Evolutionary conservation across 2,329 filamentous ascomycete genomes (phyloP).

Genomic region (Diplodia seriata): DNA sequence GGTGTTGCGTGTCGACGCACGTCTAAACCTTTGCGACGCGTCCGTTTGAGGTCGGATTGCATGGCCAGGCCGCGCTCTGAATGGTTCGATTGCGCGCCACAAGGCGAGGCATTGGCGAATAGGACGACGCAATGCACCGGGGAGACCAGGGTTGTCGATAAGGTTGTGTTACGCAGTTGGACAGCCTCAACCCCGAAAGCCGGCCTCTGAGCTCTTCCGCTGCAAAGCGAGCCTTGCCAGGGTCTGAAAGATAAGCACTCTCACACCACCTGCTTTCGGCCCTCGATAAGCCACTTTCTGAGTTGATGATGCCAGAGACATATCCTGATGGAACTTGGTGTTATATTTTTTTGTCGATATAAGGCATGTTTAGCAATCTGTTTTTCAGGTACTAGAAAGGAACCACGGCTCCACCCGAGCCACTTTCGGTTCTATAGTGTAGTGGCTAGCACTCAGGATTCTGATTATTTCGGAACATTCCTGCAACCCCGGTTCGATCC

Average conservation of each 20-base stretch:
- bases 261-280: not conserved
- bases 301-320: not conserved
- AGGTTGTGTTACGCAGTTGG: conserved; percentile 23
- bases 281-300: not conserved
- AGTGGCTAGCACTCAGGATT: conserved; percentile 27
- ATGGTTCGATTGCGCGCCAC: conserved; percentile 7
- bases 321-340: not conserved
- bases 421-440: conserved; percentile 5
- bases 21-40: not conserved
- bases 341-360: no score
- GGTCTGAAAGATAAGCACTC: not conserved
- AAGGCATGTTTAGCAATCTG: no score
- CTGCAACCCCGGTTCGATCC: conserved; percentile 32
- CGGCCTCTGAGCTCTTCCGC: not conserved
- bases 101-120: conserved; percentile 3
- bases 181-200: not conserved
- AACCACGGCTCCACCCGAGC: no score
- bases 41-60: conserved; percentile 17
- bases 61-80: not conserved
- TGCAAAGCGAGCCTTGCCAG: conserved; percentile 4
- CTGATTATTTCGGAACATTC: conserved; percentile 4
- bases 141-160: conserved; percentile 12
- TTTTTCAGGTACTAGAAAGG: no score
- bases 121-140: not conserved
- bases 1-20: conserved; percentile 19